Evolutionary conservation across 257 asterid species (phyloP), one percentile per base, ranked within the genome.

Genomic region (Petunia axillaris): DNA sequence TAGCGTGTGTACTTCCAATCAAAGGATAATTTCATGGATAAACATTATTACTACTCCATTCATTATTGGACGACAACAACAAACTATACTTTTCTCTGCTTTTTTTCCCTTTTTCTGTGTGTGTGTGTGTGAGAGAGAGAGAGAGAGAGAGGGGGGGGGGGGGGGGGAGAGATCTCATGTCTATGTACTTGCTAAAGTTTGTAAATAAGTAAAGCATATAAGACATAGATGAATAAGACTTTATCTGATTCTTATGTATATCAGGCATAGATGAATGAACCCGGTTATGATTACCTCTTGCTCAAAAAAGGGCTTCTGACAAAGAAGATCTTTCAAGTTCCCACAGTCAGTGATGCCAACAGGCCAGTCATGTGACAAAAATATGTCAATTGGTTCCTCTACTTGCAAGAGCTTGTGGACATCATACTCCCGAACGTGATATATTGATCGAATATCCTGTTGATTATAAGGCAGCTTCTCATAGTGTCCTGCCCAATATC

Each of bases 331-430:
- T 78, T 84, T 59, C 89, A 91, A 55, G 82, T 93, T 79, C 80
- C 99, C 99, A 58, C 85, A 82, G 80, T 89, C 90, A 50, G 98
- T 91, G 73, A 95, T 91, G 76, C 97, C 97, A 84, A 87, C 68
- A 62, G 99, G 99, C 98, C 98, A 95, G 87, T 95, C 99, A 89
- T 95, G 99, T 59, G 99, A 92, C 79, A 95, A 96, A 85, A 93
- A 95, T 48, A 95, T 89, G 83, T 95, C 99, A 74, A 95, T 82
- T 82, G 99, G 99, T 81, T 93, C 98, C 85, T 92, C 92, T 80
- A 93, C 89, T 90, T 95, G 94, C 98, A 88, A 89, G 79, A 95
- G 97, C 89, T 93, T 95, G 81, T 89, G 90, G 64, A 92, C 96
- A 79, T 95, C 99, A 82, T 90, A 95, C 86, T 93, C 97, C 10